These are phyloP conservation scores for Colletotrichum euphorbiae DNA, from an alignment of 2,329 filamentous ascomycete species.

Conservation along the genomic window DNA sequence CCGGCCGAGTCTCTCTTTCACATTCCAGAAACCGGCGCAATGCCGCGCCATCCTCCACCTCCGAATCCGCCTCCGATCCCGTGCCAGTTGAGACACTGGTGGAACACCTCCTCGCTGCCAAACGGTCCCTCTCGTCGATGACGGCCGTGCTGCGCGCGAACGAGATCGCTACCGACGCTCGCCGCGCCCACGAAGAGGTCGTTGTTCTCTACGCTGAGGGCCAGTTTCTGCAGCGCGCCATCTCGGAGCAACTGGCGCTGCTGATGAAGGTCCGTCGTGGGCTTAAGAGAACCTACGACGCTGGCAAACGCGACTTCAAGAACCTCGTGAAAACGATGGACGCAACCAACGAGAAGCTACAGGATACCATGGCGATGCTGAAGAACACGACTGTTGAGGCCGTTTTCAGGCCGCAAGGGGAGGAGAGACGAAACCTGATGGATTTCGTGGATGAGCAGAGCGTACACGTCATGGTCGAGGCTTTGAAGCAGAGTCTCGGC, in stretches of 20 bases:
- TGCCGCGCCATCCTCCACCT: slow-evolving; percentile 40
- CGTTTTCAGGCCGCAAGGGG: slow-evolving; percentile 69
- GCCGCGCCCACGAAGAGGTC: slow-evolving; percentile 80
- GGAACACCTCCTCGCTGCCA: slow-evolving; percentile 85
- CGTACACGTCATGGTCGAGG: slow-evolving; percentile 73
- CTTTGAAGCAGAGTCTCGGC: slow-evolving; percentile 77
- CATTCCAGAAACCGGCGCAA: slow-evolving; percentile 43
- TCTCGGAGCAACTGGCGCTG: slow-evolving; percentile 66
- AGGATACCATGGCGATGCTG: slow-evolving; percentile 74
- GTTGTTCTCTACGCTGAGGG: slow-evolving; percentile 78
- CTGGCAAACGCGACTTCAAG: slow-evolving; percentile 70
- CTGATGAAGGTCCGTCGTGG: slow-evolving; percentile 63
- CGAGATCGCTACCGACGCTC: slow-evolving; percentile 82
- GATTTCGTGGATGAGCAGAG: slow-evolving; percentile 82
- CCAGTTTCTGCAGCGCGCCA: slow-evolving; percentile 73
- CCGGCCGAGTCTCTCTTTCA: slow-evolving; percentile 36
- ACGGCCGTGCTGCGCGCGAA: slow-evolving; percentile 86
- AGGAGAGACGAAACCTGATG: slow-evolving; percentile 72
- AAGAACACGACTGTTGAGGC: slow-evolving; percentile 73
- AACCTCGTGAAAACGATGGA: slow-evolving; percentile 74
- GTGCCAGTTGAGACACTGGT: slow-evolving; percentile 81
- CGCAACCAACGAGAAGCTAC: slow-evolving; percentile 71
- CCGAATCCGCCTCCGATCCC: slow-evolving; percentile 49
- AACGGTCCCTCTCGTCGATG: slow-evolving; percentile 87
- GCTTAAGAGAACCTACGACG: slow-evolving; percentile 67